Evolutionary conservation across 805 yeast genomes (phyloP), one percentile per base, ranked within the genome.

Genomic region (Naumovozyma dairenensis): DNA sequence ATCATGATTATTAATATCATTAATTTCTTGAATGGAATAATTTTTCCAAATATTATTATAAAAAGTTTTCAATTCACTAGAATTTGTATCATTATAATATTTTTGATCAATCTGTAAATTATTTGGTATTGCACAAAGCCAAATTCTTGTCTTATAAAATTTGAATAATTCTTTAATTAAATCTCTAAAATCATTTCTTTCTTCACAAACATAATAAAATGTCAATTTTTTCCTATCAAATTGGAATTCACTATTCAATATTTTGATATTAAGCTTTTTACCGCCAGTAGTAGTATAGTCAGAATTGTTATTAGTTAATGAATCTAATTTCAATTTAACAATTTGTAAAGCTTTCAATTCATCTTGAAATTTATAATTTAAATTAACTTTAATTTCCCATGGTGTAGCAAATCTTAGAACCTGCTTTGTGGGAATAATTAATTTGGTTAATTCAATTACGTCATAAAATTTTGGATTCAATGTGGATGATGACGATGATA

Each of bases 201-300:
- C 75, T 31, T 71, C 67, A 48, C 79, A 68, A 36, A 65, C 67
- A 49, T 78, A 79, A 56, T 80, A 81, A 45, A 81, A 77, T 5
- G 80, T 81, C 40, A 81, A 64, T 46, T 82, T 82, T 51, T 80
- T 79, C 38, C 81, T 72, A 54, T 82, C 92, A 56, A 79, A 81
- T 57, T 82, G 93, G 56, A 78, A 81, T 55, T 82, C 93, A 1
- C 84, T 80, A 52, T 77, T 81, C 42, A 80, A 65, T 32, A 82
- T 68, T 45, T 72, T 71, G 66, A 82, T 60, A 50, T 66, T 64
- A 45, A 69, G 51, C 37, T 43, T 39, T 8, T 36, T 33, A 7
- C 29, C 14, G 14, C 21, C 13, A 13, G 30, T 16, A 16, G 22
- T 16, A 57, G 44, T 10, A 18, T 14, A 8, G 12, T 20, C 7